Evolutionary conservation across 2,329 filamentous ascomycete genomes (phyloP), one percentile per base, ranked within the genome.

Genomic region (Coniochaeta prunicola): DNA sequence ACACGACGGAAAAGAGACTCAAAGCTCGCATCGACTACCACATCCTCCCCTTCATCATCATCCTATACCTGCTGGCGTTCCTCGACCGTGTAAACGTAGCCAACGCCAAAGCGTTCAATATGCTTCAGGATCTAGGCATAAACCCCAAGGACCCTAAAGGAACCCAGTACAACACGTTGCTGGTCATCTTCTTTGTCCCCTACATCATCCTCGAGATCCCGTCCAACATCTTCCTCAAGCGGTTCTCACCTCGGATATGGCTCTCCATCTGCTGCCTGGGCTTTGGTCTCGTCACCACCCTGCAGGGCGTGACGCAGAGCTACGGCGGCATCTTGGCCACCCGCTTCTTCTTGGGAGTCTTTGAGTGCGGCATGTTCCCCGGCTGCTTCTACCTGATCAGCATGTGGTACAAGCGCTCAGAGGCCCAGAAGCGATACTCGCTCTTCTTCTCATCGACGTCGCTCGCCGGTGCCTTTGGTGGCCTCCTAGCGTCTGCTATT

Each of bases 371-470:
- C 71, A 90, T 92, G 81, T 90, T 90, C 64, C 88, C 88, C 1
- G 88, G 87, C 34, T 88, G 85, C 56, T 81, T 89, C 69, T 89
- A 92, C 68, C 76, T 92, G 8, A n/a, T 68, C 17, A 54, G 60
- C 3, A 93, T 93, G 87, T 96, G 90, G 92, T 99, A 97, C 67
- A 86, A 87, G 60, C 85, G 93, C 60, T 79, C 80, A 50, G 94
- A 97, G 74, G 91, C 92, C 2, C 93, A 97, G 74, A 91, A 91
- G 68, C 86, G 94, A 31, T 97, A 92, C 75, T 90, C 87, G 17
- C 92, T 97, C 78, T 97, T 97, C 80, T 97, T 97, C 78, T 87
- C 84, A 67, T 90, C 82, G 30, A 92, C 90, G 0, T 89, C 87
- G 0, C 77, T 93, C 3, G 90, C 90, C 1, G 90, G 90, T 33